These are phyloP conservation scores for Arxiozyma slooffiae DNA, from an alignment of 1,139 yeast species.

Conservation along the genomic window DNA sequence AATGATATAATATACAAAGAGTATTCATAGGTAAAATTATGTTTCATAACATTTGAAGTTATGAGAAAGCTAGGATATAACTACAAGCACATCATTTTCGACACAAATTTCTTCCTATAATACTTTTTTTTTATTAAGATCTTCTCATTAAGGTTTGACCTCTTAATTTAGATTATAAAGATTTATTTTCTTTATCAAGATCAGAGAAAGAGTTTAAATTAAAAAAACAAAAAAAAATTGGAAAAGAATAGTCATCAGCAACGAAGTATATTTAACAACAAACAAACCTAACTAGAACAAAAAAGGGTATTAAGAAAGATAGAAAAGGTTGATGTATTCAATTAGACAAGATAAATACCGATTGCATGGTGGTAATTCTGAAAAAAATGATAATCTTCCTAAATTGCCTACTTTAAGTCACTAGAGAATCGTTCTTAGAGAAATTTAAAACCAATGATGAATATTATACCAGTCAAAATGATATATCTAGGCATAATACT, in stretches of 20 bases:
- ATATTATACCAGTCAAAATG: slow-evolving; percentile 2
- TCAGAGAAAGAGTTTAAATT: neutral
- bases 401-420: slow-evolving; percentile 26
- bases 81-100: neutral
- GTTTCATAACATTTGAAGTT: neutral
- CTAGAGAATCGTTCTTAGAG: slow-evolving; percentile 16
- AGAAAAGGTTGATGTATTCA: neutral
- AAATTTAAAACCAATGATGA: neutral
- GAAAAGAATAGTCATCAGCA: neutral
- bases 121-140: neutral
- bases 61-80: no score
- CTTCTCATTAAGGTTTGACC: neutral
- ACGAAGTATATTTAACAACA: no score
- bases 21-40: no score
- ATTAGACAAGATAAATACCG: neutral
- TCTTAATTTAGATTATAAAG: no score
- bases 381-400: slow-evolving; percentile 13
- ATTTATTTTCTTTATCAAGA: neutral
- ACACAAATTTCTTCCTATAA: no score
- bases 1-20: no score
- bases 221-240: no score
- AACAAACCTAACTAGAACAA: neutral
- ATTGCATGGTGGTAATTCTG: neutral
- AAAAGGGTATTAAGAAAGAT: neutral
- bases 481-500: neutral